A percentile compares a stretch with the other conserved stretches of the same genome.
Evolutionary conservation across 2,329 filamentous ascomycete species (phyloP).

Genomic region (Trichothecium roseum): DNA sequence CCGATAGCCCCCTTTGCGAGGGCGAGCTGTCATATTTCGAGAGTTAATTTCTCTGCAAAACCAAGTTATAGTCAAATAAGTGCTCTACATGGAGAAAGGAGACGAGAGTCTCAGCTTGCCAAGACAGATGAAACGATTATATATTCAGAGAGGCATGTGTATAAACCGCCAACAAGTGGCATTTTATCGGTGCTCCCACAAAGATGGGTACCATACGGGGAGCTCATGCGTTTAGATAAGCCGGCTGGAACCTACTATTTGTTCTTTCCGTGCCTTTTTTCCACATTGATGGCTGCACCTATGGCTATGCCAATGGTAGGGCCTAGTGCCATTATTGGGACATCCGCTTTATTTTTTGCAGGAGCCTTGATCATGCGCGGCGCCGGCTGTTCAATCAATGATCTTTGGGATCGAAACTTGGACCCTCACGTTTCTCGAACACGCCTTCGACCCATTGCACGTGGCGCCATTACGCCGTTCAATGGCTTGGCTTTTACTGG

Average conservation of each 20-base stretch:
- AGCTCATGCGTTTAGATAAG: constrained; percentile 72
- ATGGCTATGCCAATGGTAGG: constrained; percentile 51
- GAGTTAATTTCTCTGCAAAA: too few relatives aligned
- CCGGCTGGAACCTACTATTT: constrained; percentile 76
- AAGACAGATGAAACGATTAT: background rate
- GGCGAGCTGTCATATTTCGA: too few relatives aligned
- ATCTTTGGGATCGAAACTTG: constrained; percentile 81
- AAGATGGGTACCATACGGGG: constrained; percentile 69
- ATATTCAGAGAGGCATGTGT: constrained; percentile 22
- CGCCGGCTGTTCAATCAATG: constrained; percentile 81
- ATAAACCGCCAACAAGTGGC: constrained; percentile 61
- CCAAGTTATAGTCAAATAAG: too few relatives aligned
- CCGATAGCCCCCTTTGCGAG: too few relatives aligned
- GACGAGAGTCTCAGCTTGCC: background rate
- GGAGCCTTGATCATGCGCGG: constrained; percentile 80
- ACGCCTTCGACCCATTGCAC: constrained; percentile 67
- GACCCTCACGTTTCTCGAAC: constrained; percentile 73
- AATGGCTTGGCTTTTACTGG: constrained; percentile 67
- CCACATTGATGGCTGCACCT: constrained; percentile 68
- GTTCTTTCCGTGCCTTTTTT: constrained; percentile 78
- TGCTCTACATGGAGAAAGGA: background rate
- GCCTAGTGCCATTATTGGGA: constrained; percentile 52
- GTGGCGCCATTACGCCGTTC: constrained; percentile 63
- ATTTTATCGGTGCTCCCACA: constrained; percentile 58
- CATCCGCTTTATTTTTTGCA: constrained; percentile 58